A percentile compares a stretch with the other conserved stretches of the same genome.
Conservation (phyloP, 2,329 filamentous ascomycete genomes). For the Diaporthe citrichinensis region DNA sequence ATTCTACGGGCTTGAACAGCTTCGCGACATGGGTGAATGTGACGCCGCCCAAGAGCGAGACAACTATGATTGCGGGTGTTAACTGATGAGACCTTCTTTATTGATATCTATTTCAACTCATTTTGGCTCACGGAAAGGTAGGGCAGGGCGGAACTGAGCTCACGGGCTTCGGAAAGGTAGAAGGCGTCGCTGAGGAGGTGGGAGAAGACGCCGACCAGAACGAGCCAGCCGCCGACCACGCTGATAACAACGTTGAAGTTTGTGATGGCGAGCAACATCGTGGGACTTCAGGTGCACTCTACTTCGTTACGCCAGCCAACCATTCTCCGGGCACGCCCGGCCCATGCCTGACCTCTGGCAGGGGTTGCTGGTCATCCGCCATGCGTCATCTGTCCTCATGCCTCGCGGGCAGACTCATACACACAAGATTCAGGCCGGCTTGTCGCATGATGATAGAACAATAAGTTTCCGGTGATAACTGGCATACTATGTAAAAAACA, state of each 20-base stretch:
- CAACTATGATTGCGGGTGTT: conserved; percentile 67
- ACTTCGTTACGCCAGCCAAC: neutral
- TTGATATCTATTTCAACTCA: neutral
- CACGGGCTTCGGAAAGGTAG: conserved; percentile 91
- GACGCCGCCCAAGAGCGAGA: conserved; percentile 86
- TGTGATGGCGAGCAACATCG: conserved; percentile 54
- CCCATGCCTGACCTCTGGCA: neutral
- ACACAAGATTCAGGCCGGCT: neutral
- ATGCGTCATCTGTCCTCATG: neutral
- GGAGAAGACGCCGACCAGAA: conserved; percentile 88
- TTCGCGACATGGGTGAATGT: conserved; percentile 83
- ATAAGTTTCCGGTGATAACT: neutral
- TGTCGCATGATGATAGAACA: neutral
- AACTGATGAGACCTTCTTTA: neutral
- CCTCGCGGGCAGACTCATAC: neutral
- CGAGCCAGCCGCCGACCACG: conserved; percentile 87
- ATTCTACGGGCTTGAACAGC: conserved; percentile 81
- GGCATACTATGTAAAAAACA: neutral
- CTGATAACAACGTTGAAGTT: conserved; percentile 91
- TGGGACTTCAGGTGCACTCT: neutral
- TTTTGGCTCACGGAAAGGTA: neutral
- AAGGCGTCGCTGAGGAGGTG: conserved; percentile 91
- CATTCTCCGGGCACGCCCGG: no score
- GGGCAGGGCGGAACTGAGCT: conserved; percentile 53
- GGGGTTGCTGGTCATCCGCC: neutral